Conservation (phyloP, 371 early-diverging fungal genomes). For the Mucor ambiguus region DNA sequence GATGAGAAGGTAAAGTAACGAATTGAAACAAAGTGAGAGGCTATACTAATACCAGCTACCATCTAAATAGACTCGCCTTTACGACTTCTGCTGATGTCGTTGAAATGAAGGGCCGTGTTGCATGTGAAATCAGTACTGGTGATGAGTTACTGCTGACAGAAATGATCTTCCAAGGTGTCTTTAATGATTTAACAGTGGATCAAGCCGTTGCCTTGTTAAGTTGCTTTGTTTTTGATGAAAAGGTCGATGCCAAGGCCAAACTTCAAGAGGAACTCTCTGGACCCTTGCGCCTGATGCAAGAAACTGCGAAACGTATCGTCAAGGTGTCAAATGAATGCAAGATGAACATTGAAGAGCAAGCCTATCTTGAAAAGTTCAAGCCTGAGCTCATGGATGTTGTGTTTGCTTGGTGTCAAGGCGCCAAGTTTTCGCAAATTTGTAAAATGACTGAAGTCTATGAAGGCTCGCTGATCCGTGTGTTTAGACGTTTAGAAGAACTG, state of each 20-base stretch:
- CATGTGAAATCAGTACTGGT: conserved; percentile 98
- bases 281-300: conserved; percentile 84
- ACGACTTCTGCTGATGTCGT: conserved; percentile 84
- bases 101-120: conserved; percentile 98
- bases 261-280: conserved; percentile 77
- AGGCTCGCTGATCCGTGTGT: conserved; percentile 95
- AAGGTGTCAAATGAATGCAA: conserved; percentile 89
- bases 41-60: background rate
- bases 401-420: conserved; percentile 95
- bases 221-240: conserved; percentile 96
- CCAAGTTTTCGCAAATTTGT: conserved; percentile 96
- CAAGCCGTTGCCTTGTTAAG: conserved; percentile 92
- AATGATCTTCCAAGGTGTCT: conserved; percentile 98
- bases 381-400: conserved; percentile 98
- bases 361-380: conserved; percentile 82
- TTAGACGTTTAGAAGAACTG: conserved; percentile 97
- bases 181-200: conserved; percentile 91
- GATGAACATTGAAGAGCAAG: conserved; percentile 78
- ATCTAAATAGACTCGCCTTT: conserved; percentile 72
- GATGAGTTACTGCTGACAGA: conserved; percentile 99
- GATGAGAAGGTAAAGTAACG: conserved; percentile 62
- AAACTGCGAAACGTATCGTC: conserved; percentile 87
- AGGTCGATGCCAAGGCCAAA: conserved; percentile 45
- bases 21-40: background rate
- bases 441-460: conserved; percentile 98